A percentile compares a stretch with the other conserved stretches of the same genome.
Conservation (phyloP, 2,329 filamentous ascomycete species). For the Byssoonygena ceratinophila region DNA sequence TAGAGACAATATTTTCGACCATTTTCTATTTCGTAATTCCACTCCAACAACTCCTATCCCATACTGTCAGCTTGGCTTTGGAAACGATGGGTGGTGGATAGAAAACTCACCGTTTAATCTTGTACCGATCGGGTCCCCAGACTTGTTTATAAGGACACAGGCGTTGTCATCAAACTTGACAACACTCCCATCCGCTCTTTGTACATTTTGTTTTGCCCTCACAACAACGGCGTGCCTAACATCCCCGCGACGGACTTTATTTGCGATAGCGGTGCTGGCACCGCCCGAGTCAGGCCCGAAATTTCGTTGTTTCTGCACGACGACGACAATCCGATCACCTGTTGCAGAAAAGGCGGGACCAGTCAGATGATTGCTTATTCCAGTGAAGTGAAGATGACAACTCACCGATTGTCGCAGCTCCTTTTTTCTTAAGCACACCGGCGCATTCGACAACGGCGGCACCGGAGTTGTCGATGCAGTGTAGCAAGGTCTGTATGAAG, state of each 20-base stretch:
- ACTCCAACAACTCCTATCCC: constrained; percentile 66
- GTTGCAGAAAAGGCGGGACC: constrained; percentile 4
- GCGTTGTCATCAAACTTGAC: constrained; percentile 97
- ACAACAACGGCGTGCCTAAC: constrained; percentile 94
- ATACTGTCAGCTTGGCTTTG: constrained; percentile 13
- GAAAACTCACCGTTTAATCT: constrained; percentile 61
- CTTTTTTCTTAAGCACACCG: constrained; percentile 84
- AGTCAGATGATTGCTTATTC: neutral
- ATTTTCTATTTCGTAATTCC: constrained; percentile 83
- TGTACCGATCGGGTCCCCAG: constrained; percentile 86
- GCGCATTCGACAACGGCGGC: constrained; percentile 95
- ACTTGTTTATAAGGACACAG: constrained; percentile 93
- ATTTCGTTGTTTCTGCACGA: constrained; percentile 89
- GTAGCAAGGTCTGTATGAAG: constrained; percentile 68
- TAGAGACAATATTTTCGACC: constrained; percentile 96
- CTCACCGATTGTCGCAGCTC: constrained; percentile 72
- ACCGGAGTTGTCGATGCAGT: constrained; percentile 99
- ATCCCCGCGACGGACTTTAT: constrained; percentile 93
- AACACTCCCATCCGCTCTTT: constrained; percentile 77
- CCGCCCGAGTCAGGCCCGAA: constrained; percentile 61
- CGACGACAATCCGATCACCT: constrained; percentile 95
- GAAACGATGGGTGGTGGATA: neutral
- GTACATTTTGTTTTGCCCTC: constrained; percentile 75
- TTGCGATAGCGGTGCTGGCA: constrained; percentile 63
- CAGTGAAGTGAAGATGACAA: neutral